Conservation (phyloP, 352 stramenopile species). For the Saprolegnia diclina region DNA sequence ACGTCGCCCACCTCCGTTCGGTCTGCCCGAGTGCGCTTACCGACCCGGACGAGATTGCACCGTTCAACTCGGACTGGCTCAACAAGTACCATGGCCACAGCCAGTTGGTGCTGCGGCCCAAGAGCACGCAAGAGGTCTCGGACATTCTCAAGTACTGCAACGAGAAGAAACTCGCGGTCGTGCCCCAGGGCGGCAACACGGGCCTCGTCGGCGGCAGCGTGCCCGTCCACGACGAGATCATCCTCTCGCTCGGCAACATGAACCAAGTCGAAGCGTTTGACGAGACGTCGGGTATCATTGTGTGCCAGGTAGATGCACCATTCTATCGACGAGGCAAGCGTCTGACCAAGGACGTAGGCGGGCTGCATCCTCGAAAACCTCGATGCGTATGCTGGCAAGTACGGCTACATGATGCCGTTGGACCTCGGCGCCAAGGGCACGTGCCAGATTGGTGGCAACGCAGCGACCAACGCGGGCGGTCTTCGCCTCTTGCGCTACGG, state of each 20-base stretch:
- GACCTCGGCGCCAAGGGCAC: conserved; percentile 96
- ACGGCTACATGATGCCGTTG: conserved; percentile 90
- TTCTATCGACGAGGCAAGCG: background rate
- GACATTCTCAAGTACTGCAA: conserved; percentile 92
- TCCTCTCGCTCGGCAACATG: conserved; percentile 90
- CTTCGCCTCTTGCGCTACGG: conserved; percentile 92
- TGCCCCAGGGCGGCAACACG: conserved; percentile 96
- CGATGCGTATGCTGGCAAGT: conserved; percentile 80
- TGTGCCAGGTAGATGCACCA: conserved; percentile 42
- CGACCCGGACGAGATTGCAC: conserved; percentile 53
- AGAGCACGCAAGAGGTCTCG: conserved; percentile 83
- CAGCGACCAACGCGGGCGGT: conserved; percentile 94
- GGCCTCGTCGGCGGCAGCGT: conserved; percentile 93
- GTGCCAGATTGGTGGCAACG: conserved; percentile 97
- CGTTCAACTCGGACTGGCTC: conserved; percentile 79
- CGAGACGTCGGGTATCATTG: conserved; percentile 68
- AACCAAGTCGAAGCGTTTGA: conserved; percentile 91
- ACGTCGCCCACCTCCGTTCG: conserved; percentile 59
- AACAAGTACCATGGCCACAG: conserved; percentile 73
- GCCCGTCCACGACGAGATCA: conserved; percentile 89
- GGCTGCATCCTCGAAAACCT: conserved; percentile 94
- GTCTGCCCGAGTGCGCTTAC: conserved; percentile 66
- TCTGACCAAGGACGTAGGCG: conserved; percentile 57
- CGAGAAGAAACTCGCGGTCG: conserved; percentile 79
- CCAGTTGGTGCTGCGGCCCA: conserved; percentile 79